These are phyloP conservation scores for Russula griseocarnosa DNA, from an alignment of 768 basidiomycete species.

Conservation along the genomic window DNA sequence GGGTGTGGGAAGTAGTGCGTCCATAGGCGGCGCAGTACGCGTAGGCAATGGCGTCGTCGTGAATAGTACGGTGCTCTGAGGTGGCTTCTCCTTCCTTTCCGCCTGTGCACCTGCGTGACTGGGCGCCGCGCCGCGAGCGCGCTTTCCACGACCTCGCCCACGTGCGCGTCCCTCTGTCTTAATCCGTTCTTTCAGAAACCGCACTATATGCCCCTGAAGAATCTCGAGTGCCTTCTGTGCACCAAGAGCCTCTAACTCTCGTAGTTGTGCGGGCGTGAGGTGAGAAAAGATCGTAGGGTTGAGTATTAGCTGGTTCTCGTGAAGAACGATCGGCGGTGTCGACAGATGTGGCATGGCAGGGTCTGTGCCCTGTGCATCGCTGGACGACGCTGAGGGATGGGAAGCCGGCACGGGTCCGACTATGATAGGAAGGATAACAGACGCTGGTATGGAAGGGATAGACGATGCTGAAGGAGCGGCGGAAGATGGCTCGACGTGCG, in stretches of 20 bases:
- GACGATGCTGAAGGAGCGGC: constrained; percentile 11
- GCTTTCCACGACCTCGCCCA: constrained; percentile 30
- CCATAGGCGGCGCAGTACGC: constrained; percentile 23
- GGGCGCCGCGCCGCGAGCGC: constrained; percentile 25
- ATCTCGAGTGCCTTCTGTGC: constrained; percentile 78
- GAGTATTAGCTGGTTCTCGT: constrained; percentile 78
- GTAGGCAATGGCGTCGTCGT: constrained; percentile 21
- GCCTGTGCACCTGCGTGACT: constrained; percentile 4
- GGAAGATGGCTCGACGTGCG: constrained; percentile 6
- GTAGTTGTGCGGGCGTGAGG: constrained; percentile 66
- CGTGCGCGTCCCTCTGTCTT: constrained; percentile 37
- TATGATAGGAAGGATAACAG: constrained; percentile 70
- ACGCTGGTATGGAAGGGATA: constrained; percentile 35
- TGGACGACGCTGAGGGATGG: constrained; percentile 50
- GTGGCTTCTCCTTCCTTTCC: constrained; percentile 17
- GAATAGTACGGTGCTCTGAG: constrained; percentile 18
- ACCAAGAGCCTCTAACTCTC: constrained; percentile 73
- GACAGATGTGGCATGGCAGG: constrained; percentile 40
- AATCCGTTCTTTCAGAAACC: constrained; percentile 74
- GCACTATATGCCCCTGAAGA: constrained; percentile 79
- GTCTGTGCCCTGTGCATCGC: constrained; percentile 37
- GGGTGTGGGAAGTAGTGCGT: constrained; percentile 36
- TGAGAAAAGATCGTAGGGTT: constrained; percentile 82
- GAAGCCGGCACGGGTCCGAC: constrained; percentile 67
- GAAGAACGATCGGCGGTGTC: constrained; percentile 67